These are phyloP conservation scores for Ustilago xerochloae DNA, from an alignment of 1,284 basidiomycete genomes.

Conservation along the genomic window DNA sequence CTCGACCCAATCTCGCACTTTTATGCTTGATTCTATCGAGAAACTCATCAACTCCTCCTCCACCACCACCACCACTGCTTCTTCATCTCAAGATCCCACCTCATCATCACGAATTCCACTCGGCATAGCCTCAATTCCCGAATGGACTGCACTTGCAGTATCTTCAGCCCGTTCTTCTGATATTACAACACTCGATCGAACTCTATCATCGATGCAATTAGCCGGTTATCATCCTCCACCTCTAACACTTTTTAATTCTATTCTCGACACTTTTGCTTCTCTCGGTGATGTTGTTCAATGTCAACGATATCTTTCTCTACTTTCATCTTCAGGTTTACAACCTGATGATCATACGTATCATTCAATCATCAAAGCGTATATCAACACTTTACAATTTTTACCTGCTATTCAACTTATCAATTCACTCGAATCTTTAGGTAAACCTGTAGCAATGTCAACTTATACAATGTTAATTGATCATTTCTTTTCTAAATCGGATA, in stretches of 20 bases:
- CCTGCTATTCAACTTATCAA: slow-evolving; percentile 52
- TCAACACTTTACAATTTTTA: slow-evolving; percentile 19
- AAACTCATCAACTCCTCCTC: slow-evolving; percentile 11
- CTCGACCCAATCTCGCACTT: slow-evolving; percentile 18
- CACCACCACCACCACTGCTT: neutral
- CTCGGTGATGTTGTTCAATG: slow-evolving; percentile 70
- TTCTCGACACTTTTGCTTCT: slow-evolving; percentile 73
- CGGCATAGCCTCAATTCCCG: slow-evolving; percentile 41
- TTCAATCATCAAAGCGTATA: slow-evolving; percentile 56
- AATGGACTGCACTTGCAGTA: slow-evolving; percentile 58
- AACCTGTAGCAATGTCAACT: slow-evolving; percentile 56
- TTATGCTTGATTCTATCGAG: slow-evolving; percentile 43
- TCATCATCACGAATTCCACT: slow-evolving; percentile 14
- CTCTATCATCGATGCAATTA: slow-evolving; percentile 39
- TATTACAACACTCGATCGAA: slow-evolving; percentile 13
- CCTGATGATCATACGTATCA: slow-evolving; percentile 54
- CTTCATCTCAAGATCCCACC: neutral
- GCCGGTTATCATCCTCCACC: slow-evolving; percentile 24
- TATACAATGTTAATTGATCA: slow-evolving; percentile 61
- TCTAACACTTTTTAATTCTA: slow-evolving; percentile 59
- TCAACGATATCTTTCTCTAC: slow-evolving; percentile 27
- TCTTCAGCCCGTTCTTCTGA: slow-evolving; percentile 45
- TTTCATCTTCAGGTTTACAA: slow-evolving; percentile 30
- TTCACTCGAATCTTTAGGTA: slow-evolving; percentile 42
- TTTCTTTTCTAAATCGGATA: slow-evolving; percentile 18